Conservation (phyloP, 306 rosid genomes). For the Castanea crenata region DNA sequence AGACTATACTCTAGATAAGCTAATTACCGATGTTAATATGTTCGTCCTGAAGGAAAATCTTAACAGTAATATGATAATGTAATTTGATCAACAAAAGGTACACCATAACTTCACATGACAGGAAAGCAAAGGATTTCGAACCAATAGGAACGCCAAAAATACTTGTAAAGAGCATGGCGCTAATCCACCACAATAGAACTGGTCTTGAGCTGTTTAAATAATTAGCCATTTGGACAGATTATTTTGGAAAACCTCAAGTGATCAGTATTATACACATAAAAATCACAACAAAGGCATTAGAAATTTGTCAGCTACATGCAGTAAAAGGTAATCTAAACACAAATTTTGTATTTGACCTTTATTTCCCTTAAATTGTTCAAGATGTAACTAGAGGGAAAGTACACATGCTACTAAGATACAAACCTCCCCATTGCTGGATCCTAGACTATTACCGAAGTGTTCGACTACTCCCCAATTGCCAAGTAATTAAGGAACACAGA, state of each 20-base stretch:
- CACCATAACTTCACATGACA: conserved; percentile 1
- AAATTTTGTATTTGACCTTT: background rate
- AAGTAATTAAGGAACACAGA: no score
- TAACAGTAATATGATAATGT: background rate
- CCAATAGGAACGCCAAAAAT: background rate
- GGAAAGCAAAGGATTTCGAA: background rate
- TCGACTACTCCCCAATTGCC: no score
- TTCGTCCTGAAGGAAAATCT: background rate
- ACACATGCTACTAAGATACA: background rate
- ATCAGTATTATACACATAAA: no score
- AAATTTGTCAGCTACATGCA: no score
- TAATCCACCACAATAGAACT: no score
- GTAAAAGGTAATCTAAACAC: background rate
- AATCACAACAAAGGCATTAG: no score
- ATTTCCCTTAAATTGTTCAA: background rate
- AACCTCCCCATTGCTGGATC: background rate
- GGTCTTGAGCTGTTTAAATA: no score
- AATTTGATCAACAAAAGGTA: background rate
- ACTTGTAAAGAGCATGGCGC: no score
- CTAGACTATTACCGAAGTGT: background rate
- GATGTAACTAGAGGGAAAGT: background rate
- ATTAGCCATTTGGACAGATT: no score
- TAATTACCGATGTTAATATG: background rate
- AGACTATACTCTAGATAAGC: background rate
- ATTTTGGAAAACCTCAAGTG: no score